Percentiles rank a stretch among this genome's conserved stretches.
Evolutionary conservation across 176 grass and related monocot genomes (phyloP).

Genomic region (Canna indica): DNA sequence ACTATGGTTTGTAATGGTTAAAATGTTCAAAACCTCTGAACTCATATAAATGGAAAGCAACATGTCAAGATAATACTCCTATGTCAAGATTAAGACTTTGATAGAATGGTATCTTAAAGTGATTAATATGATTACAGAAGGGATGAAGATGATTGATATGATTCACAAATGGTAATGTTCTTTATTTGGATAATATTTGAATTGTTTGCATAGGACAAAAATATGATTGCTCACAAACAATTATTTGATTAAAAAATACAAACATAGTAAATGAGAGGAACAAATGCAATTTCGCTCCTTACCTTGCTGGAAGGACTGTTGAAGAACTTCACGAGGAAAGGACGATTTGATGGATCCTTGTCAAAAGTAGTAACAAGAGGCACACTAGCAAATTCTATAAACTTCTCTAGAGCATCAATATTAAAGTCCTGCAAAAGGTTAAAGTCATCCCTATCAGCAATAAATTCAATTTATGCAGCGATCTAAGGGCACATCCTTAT

Average conservation of each 20-base stretch:
- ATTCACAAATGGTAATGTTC: not conserved
- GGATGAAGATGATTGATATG: too few species aligned
- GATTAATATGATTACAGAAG: too few species aligned
- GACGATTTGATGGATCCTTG: slow-evolving; percentile 47
- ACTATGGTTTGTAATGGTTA: too few species aligned
- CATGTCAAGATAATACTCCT: too few species aligned
- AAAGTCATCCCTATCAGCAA: not conserved
- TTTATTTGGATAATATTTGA: not conserved
- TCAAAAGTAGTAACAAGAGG: slow-evolving; percentile 54
- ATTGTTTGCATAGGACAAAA: not conserved
- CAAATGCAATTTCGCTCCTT: slow-evolving; percentile 17
- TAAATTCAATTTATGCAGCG: not conserved
- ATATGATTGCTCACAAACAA: not conserved
- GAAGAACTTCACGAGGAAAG: slow-evolving; percentile 71
- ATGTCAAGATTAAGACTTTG: too few species aligned
- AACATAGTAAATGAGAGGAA: slow-evolving; percentile 1
- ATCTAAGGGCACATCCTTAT: not conserved
- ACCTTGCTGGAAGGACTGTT: slow-evolving; percentile 51
- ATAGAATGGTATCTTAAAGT: too few species aligned
- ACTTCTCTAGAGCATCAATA: slow-evolving; percentile 55
- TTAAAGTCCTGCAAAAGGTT: slow-evolving; percentile 51
- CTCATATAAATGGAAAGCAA: too few species aligned
- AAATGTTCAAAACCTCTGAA: too few species aligned
- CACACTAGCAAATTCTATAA: slow-evolving; percentile 64
- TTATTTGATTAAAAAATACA: not conserved